phyloP scores from a whole-genome alignment of 1,284 basidiomycete species.

The Ustilago nuda region DNA sequence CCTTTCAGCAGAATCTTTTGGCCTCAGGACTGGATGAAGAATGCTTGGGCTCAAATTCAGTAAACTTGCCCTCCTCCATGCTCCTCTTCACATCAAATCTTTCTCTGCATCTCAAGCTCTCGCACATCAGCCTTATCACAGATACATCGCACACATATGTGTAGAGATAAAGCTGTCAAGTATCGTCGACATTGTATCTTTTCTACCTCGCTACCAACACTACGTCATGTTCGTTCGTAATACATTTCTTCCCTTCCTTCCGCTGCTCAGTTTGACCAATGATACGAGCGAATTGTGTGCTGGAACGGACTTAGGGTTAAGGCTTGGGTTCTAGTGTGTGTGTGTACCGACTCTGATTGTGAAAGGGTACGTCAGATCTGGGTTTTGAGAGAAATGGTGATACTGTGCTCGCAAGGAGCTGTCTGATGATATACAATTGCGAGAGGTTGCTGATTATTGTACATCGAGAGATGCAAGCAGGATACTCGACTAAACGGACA shows the following conservation, averaged over 20 bases:
- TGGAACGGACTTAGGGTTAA: neutral
- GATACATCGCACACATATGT: too few relatives aligned
- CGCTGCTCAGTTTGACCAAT: neutral
- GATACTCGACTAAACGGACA: neutral
- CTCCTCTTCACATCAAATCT: neutral
- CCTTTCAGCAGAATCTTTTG: slow-evolving; percentile 30
- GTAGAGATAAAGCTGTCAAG: too few relatives aligned
- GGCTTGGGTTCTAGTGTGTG: neutral
- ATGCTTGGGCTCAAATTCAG: slow-evolving; percentile 7
- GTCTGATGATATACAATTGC: too few relatives aligned
- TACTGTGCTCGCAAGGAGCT: too few relatives aligned
- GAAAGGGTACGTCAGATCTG: neutral
- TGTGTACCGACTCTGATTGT: neutral
- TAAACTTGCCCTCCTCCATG: slow-evolving; percentile 1
- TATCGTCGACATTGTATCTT: too few relatives aligned
- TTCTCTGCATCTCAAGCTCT: too few relatives aligned
- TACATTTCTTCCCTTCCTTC: neutral
- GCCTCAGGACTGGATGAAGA: slow-evolving; percentile 24
- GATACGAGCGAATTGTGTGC: neutral
- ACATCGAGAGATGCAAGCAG: neutral
- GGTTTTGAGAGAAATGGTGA: neutral
- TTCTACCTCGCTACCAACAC: too few relatives aligned
- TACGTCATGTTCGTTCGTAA: neutral
- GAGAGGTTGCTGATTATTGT: neutral
- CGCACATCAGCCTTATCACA: neutral